These are phyloP conservation scores for Plantago major DNA, from an alignment of 257 asterid species.

Conservation along the genomic window DNA sequence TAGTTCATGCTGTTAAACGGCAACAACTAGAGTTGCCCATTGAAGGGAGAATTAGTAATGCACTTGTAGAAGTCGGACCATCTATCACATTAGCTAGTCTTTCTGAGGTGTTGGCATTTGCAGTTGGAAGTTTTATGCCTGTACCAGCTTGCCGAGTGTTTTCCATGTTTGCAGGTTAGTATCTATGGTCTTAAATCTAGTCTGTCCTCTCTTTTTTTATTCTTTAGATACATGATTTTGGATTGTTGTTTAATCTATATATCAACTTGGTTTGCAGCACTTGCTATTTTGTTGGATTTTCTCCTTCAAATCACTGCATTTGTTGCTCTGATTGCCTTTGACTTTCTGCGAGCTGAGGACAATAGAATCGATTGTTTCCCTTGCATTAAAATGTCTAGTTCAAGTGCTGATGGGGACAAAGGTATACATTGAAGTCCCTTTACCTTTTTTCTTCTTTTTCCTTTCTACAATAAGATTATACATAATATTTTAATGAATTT, in stretches of 20 bases:
- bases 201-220: neutral
- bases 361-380: constrained; percentile 91
- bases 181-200: constrained; percentile 9
- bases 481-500: constrained; percentile 18
- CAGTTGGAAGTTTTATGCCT: constrained; percentile 98
- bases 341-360: constrained; percentile 93
- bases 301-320: constrained; percentile 98
- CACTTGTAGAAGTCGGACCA: constrained; percentile 98
- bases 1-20: constrained; percentile 95
- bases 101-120: constrained; percentile 97
- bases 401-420: constrained; percentile 58
- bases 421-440: constrained; percentile 37
- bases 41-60: constrained; percentile 93
- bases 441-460: constrained; percentile 2
- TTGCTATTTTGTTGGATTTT: constrained; percentile 96
- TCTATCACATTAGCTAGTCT: constrained; percentile 94
- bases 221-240: neutral
- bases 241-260: constrained; percentile 19
- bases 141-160: constrained; percentile 99
- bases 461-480: constrained; percentile 9
- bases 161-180: constrained; percentile 97
- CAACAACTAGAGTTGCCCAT: constrained; percentile 88
- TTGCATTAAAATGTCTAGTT: constrained; percentile 56
- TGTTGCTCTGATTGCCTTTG: constrained; percentile 91
- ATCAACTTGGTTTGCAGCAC: constrained; percentile 53